A percentile compares a stretch with the other conserved stretches of the same genome.
Conservation (phyloP, 31 red algal genomes). For the Odonthalia washingtoniensis region DNA sequence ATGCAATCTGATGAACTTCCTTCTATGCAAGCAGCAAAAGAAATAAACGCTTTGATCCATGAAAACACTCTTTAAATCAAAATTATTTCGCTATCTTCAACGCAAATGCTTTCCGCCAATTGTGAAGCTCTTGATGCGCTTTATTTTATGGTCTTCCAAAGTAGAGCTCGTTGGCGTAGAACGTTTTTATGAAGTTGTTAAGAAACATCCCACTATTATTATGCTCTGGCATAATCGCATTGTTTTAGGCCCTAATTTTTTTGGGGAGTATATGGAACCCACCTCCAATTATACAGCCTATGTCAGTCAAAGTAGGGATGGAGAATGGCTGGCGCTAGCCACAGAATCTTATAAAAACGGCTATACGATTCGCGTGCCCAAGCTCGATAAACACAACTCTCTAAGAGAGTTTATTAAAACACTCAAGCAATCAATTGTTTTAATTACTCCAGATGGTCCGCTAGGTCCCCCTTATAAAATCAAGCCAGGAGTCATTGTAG, state of each 20-base stretch:
- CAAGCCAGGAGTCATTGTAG: constrained; percentile 15
- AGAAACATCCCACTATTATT: constrained; percentile 4
- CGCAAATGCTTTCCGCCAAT: too few relatives aligned
- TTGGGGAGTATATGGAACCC: neutral
- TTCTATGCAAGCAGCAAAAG: too few relatives aligned
- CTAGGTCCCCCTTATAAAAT: constrained; percentile 26
- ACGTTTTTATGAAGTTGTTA: too few relatives aligned
- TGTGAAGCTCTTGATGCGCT: too few relatives aligned
- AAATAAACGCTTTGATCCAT: too few relatives aligned
- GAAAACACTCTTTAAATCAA: too few relatives aligned
- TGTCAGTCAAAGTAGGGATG: constrained; percentile 28
- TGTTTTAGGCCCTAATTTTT: constrained; percentile 10
- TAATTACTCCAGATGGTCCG: constrained; percentile 36
- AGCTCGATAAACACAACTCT: neutral
- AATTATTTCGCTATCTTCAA: too few relatives aligned
- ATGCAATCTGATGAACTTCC: too few relatives aligned
- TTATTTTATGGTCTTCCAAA: too few relatives aligned
- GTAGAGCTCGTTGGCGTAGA: too few relatives aligned
- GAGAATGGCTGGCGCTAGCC: neutral
- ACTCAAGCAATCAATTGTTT: constrained; percentile 13
- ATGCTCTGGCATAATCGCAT: constrained; percentile 37
- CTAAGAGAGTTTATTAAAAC: neutral
- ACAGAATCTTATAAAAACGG: constrained; percentile 17
- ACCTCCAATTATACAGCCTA: constrained; percentile 9
- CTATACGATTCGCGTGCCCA: constrained; percentile 7